Evolutionary conservation across 2,329 filamentous ascomycete genomes (phyloP), one percentile per base, ranked within the genome.

Genomic region (Aspergillus sp.): DNA sequence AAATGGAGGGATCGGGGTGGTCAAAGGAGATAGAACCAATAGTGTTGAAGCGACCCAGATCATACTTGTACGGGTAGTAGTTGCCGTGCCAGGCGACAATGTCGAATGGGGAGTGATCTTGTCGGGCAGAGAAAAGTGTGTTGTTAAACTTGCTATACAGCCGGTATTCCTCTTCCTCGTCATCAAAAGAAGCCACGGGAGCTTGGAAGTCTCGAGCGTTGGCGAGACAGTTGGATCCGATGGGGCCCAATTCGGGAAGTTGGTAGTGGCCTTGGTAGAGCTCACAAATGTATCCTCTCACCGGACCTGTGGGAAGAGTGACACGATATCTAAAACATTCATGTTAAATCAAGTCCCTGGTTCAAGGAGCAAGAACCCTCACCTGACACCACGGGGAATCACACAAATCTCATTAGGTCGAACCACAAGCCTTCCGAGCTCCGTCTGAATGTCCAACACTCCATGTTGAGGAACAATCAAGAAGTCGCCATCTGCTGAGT

Each of bases 61-160:
- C 86, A 69, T 90, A 90, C 67, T 90, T 90, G 76, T 82, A 88
- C 0, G 86, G 86, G 48, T 85, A 85, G 67, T 89, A 90, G 50
- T 81, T 86, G 36, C 86, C 86, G 59, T 90, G 86, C 86, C 86
- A 90, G 3, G 82, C 85, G 3, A 89, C 86, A 0, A 90, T 79
- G 54, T 90, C 86, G 56, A 89, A 90, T 0, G 86, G 86, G 0
- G 82, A 84, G 61, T 90, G 86, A 8, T 73, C 63, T 66, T 90
- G 86, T 34, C 62, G 72, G 6, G 82, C 82, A 32, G 71, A 68
- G 67, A 86, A 89, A 40, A 88, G 76, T 37, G 74, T 71, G 52
- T 84, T 82, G 59, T 81, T 80, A 58, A 87, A 84, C 62, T 87
- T 87, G 61, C 74, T 75, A 30, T 76, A 75, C 31, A 88, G 67